Conservation (phyloP, 148 eudicot species). For the Polygonum aviculare region DNA sequence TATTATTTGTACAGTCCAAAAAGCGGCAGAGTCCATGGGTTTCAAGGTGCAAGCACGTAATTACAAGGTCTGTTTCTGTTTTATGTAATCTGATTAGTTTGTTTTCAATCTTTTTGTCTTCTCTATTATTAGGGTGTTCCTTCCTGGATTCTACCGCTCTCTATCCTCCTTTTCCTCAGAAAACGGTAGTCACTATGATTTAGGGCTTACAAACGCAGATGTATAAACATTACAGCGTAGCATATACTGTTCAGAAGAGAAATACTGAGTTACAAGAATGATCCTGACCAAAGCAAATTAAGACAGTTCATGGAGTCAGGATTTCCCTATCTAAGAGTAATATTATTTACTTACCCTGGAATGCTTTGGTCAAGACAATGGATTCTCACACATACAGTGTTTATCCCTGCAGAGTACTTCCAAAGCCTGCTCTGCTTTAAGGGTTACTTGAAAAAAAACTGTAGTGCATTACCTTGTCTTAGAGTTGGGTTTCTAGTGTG, state of each 20-base stretch:
- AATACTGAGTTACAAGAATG: neutral
- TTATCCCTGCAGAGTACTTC: neutral
- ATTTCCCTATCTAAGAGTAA: neutral
- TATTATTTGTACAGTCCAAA: constrained; percentile 61
- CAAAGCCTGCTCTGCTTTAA: constrained; percentile 3
- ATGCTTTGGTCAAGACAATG: neutral
- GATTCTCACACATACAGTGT: neutral
- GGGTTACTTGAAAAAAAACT: neutral
- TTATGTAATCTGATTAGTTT: neutral
- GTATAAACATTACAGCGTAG: neutral
- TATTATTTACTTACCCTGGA: constrained; percentile 1
- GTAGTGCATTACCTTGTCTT: neutral
- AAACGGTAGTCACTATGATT: neutral
- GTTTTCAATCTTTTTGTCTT: neutral
- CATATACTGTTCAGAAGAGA: neutral
- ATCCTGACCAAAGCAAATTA: neutral
- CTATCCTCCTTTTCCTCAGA: neutral
- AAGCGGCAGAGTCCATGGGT: constrained; percentile 70
- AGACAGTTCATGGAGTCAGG: neutral
- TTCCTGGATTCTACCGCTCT: neutral
- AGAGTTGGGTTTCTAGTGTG: neutral
- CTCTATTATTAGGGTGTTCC: neutral
- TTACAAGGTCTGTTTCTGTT: constrained; percentile 46
- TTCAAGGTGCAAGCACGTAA: constrained; percentile 76
- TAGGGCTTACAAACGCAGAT: neutral